Evolutionary conservation across 2,329 filamentous ascomycete species (phyloP).

Genomic region (Didymellaceae sp.): DNA sequence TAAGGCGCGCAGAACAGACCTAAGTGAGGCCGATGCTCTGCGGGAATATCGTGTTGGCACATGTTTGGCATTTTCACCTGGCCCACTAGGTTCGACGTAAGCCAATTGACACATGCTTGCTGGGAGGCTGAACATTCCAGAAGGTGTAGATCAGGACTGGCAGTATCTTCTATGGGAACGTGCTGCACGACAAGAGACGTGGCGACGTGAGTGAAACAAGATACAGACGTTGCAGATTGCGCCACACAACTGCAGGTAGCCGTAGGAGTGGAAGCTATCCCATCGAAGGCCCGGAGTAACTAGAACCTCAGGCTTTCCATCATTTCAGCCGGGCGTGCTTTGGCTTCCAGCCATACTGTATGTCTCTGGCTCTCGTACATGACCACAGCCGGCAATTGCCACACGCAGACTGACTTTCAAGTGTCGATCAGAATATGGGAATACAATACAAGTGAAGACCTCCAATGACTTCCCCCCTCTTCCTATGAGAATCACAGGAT

Average conservation of each 20-base stretch:
- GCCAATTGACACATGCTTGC: background rate
- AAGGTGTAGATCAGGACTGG: background rate
- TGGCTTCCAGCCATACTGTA: background rate
- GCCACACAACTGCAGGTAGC: conserved; percentile 5
- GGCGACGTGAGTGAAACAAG: background rate
- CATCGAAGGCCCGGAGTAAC: background rate
- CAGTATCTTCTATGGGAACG: background rate
- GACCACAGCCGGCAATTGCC: background rate
- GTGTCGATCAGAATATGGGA: no score
- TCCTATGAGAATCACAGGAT: no score
- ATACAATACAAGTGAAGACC: no score
- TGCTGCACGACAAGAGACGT: background rate
- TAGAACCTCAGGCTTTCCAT: background rate
- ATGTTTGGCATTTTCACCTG: background rate
- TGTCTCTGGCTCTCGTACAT: background rate
- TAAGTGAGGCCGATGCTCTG: conserved; percentile 11
- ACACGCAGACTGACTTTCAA: no score
- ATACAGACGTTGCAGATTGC: conserved; percentile 3
- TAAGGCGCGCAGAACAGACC: background rate
- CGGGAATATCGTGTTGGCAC: background rate
- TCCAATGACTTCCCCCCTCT: no score
- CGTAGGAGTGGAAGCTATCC: background rate
- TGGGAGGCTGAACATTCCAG: conserved; percentile 10
- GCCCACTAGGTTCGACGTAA: background rate
- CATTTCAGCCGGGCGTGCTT: background rate